Percentiles rank a stretch among this genome's conserved stretches.
Conservation (phyloP, 2,329 filamentous ascomycete genomes). For the Fusarium pseudonygamai region DNA sequence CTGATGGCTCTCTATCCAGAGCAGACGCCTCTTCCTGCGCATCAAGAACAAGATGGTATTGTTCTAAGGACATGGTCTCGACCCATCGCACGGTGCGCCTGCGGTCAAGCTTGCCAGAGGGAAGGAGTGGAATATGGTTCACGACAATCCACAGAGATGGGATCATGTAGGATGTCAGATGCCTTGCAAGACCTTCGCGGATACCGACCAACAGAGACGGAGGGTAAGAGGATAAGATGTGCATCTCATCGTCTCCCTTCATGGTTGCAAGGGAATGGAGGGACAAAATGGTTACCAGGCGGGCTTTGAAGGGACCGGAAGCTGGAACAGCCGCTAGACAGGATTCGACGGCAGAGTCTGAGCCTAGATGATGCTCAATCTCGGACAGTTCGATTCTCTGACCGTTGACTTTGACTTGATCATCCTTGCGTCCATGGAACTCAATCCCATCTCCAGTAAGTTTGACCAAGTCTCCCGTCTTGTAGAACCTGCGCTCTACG, state of each 20-base stretch:
- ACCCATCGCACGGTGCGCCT: neutral
- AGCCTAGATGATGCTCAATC: slow-evolving; percentile 42
- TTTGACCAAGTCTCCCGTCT: slow-evolving; percentile 37
- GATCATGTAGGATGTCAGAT: slow-evolving; percentile 31
- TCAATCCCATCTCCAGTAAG: slow-evolving; percentile 37
- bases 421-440: slow-evolving; percentile 45
- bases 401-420: slow-evolving; percentile 47
- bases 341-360: slow-evolving; percentile 7
- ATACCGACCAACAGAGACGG: slow-evolving; percentile 2
- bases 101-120: slow-evolving; percentile 30
- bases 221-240: neutral
- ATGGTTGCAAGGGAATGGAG: neutral
- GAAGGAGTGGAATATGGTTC: slow-evolving; percentile 12
- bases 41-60: slow-evolving; percentile 3
- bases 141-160: slow-evolving; percentile 28
- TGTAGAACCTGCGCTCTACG: slow-evolving; percentile 23
- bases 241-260: neutral
- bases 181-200: neutral
- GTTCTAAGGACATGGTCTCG: slow-evolving; percentile 8
- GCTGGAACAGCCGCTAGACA: slow-evolving; percentile 18
- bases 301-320: slow-evolving; percentile 8
- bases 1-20: slow-evolving; percentile 16
- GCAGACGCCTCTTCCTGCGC: slow-evolving; percentile 10
- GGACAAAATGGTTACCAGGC: slow-evolving; percentile 20
- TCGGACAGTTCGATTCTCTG: slow-evolving; percentile 47